Evolutionary conservation across 2,329 filamentous ascomycete genomes (phyloP).

Genomic region (Allantophomopsis lycopodina): DNA sequence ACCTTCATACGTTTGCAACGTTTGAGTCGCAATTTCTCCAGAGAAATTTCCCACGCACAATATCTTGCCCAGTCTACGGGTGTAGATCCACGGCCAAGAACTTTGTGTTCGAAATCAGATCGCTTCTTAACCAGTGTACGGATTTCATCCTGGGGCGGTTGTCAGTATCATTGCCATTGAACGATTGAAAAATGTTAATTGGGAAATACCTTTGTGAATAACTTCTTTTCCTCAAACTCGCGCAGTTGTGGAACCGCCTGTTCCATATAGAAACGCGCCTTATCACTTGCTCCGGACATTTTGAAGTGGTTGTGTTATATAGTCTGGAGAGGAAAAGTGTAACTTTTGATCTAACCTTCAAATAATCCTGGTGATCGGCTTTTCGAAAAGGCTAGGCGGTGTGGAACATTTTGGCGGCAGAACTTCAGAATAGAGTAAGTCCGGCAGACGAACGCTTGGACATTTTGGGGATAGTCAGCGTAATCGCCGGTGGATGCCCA

Average conservation of each 20-base stretch:
- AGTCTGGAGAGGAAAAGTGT: too few species aligned
- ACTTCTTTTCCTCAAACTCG: conserved; percentile 81
- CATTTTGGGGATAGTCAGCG: too few species aligned
- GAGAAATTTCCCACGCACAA: conserved; percentile 54
- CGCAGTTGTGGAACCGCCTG: conserved; percentile 83
- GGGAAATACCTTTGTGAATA: conserved; percentile 60
- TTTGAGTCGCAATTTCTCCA: conserved; percentile 68
- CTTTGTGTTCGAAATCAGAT: conserved; percentile 83
- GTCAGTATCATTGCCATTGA: background rate
- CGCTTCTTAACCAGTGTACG: conserved; percentile 77
- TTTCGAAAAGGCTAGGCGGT: too few species aligned
- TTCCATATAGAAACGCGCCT: conserved; percentile 90
- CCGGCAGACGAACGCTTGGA: too few species aligned
- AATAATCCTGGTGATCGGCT: too few species aligned
- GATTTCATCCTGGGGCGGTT: conserved; percentile 61
- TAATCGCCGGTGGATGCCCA: too few species aligned
- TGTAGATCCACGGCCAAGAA: conserved; percentile 68
- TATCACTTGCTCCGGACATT: conserved; percentile 82
- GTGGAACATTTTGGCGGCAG: too few species aligned
- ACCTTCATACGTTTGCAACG: conserved; percentile 71
- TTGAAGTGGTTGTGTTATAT: conserved; percentile 1
- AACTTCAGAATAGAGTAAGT: too few species aligned
- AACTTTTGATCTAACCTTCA: too few species aligned
- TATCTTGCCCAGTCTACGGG: conserved; percentile 76
- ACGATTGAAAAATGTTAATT: conserved; percentile 4